Base-by-base conservation (phyloP, 768 basidiomycete species). In the Phanerochaete carnosa region DNA sequence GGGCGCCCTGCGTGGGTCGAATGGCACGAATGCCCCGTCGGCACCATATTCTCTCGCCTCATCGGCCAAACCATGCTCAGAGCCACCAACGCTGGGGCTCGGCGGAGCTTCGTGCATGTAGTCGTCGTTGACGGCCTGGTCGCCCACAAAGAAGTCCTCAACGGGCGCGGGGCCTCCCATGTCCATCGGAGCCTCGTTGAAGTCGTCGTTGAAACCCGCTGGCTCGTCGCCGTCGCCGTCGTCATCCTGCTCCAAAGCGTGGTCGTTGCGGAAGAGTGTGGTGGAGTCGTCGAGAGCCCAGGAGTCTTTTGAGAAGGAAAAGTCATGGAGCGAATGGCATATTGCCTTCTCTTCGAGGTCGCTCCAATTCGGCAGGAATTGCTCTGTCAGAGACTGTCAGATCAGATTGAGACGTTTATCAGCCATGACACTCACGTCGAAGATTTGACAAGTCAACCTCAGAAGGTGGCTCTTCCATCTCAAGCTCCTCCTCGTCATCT, bases 1-100 rank as follows among this genome's bases (percentile, higher is more conserved):
- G 7, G 89, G 88, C 46, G 81, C 79, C n/a, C 80, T 79, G 37
- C 90, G 80, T 8, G 95, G 95, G 72, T 98, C 95, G 69, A 96
- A 99, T 1, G 91, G 86, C 13, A 87, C 83, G 60, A 85, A 84
- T 6, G 76, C 76, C 32, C 65, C 69, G 5, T 74, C 75, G 32
- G 69, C 74, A 28, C 77, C 80, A 23, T 68, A 78, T 28, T 73
- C 74, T 33, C 77, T 79, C 6, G 71, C 78, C 9, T 75, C 72
- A 23, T 75, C 76, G 13, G 73, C 80, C 28, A 78, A 79, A 22
- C 83, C 84, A 1, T 76, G 81, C 53, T 76, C 77, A 0, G 76
- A 78, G 30, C 73, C 63, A 43, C 59, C 72, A 19, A 73, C 75
- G 35, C 78, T 78, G 32, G 78, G 70, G 74, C 57, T 63, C 8